Conservation (phyloP, 768 basidiomycete species). For the Ephemerocybe angulata region DNA sequence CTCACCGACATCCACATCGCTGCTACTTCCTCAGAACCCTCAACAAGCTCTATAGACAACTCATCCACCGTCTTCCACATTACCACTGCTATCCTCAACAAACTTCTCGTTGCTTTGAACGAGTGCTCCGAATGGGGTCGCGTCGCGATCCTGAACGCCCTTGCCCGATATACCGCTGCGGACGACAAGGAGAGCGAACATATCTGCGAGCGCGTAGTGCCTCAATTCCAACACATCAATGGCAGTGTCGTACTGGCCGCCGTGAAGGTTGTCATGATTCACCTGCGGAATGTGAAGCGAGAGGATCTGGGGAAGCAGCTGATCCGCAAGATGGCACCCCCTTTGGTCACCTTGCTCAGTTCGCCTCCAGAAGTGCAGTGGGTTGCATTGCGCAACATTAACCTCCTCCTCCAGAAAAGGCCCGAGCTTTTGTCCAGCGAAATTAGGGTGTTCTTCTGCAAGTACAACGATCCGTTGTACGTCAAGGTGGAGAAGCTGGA, state of each 20-base stretch:
- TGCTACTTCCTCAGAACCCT: constrained; percentile 50
- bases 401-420: constrained; percentile 91
- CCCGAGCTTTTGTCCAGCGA: constrained; percentile 88
- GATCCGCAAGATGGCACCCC: constrained; percentile 96
- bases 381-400: constrained; percentile 96
- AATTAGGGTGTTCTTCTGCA: constrained; percentile 99
- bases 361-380: constrained; percentile 98
- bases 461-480: constrained; percentile 99
- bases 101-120: constrained; percentile 90
- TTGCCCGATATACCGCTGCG: constrained; percentile 75
- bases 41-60: constrained; percentile 47
- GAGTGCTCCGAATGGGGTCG: constrained; percentile 99
- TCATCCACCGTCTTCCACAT: constrained; percentile 72
- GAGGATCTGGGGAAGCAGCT: constrained; percentile 85
- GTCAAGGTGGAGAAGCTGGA: constrained; percentile 98
- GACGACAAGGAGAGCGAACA: constrained; percentile 97
- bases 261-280: constrained; percentile 97
- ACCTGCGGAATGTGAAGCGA: constrained; percentile 76
- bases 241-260: constrained; percentile 96
- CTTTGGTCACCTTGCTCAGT: constrained; percentile 90
- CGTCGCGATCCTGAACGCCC: constrained; percentile 84
- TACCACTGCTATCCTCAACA: constrained; percentile 78
- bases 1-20: constrained; percentile 87
- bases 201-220: constrained; percentile 97
- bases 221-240: constrained; percentile 97